Conservation (phyloP, 495 filamentous ascomycete species). For the Neurospora pannonica region DNA sequence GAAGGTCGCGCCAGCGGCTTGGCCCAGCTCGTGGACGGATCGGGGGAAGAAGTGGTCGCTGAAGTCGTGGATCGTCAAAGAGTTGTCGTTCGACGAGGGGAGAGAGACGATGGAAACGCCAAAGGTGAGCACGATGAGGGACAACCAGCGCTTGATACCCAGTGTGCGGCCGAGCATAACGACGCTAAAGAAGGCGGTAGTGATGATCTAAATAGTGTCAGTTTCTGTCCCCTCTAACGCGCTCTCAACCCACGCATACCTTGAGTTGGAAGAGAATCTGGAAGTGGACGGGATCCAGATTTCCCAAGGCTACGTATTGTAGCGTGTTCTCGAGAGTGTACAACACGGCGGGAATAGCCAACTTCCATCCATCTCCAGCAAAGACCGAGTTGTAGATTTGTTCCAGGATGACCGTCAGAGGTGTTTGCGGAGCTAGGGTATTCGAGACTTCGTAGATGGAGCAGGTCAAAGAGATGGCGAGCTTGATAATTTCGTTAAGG, state of each 20-base stretch:
- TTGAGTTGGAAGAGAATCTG: conserved; percentile 91
- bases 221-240: neutral
- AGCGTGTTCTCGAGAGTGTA: conserved; percentile 88
- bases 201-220: conserved; percentile 49
- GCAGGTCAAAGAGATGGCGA: conserved; percentile 75
- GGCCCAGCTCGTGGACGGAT: conserved; percentile 54
- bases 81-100: conserved; percentile 43
- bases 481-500: conserved; percentile 85
- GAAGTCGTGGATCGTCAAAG: conserved; percentile 44
- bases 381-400: conserved; percentile 75
- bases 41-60: conserved; percentile 61
- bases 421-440: conserved; percentile 62
- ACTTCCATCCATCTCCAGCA: conserved; percentile 90
- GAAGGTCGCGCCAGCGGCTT: conserved; percentile 30
- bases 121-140: conserved; percentile 67
- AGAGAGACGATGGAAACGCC: conserved; percentile 87
- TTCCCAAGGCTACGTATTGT: conserved; percentile 86
- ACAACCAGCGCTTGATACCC: conserved; percentile 62
- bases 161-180: conserved; percentile 62
- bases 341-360: conserved; percentile 79
- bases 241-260: conserved; percentile 12
- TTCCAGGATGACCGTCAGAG: conserved; percentile 68
- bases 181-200: conserved; percentile 82
- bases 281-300: conserved; percentile 84
- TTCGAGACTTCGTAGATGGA: conserved; percentile 78